A percentile compares a stretch with the other conserved stretches of the same genome.
These are phyloP conservation scores for Aspergillus nidulans DNA, from an alignment of 495 filamentous ascomycete species.

Conservation along the genomic window DNA sequence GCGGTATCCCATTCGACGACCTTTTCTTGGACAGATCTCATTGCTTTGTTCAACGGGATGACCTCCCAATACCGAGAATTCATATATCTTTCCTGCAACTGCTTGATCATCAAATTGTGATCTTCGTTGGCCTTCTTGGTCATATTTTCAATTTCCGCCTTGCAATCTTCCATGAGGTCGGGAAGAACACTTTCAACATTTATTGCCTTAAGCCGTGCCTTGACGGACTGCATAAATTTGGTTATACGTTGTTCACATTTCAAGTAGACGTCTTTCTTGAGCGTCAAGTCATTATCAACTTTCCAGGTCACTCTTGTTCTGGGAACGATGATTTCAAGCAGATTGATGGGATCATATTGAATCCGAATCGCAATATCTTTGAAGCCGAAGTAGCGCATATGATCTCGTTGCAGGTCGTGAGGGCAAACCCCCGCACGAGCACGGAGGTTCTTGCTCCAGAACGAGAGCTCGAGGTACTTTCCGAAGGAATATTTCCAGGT, in stretches of 20 bases:
- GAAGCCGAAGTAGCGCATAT: conserved; percentile 88
- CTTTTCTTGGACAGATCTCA: conserved; percentile 86
- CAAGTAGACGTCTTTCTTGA: conserved; percentile 87
- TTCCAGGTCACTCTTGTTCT: conserved; percentile 91
- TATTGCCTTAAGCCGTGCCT: conserved; percentile 76
- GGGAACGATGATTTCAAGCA: conserved; percentile 95
- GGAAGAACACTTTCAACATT: conserved; percentile 85
- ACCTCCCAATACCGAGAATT: conserved; percentile 93
- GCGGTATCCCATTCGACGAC: conserved; percentile 88
- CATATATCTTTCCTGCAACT: conserved; percentile 86
- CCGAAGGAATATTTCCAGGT: conserved; percentile 99
- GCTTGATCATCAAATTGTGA: conserved; percentile 62
- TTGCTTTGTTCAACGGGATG: conserved; percentile 82
- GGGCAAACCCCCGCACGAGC: conserved; percentile 79
- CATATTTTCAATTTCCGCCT: conserved; percentile 71
- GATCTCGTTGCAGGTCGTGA: conserved; percentile 88
- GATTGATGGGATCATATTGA: conserved; percentile 85
- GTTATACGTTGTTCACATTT: conserved; percentile 75
- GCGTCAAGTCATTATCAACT: conserved; percentile 81
- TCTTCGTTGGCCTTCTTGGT: conserved; percentile 75
- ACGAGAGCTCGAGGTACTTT: conserved; percentile 94
- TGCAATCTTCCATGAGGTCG: conserved; percentile 76
- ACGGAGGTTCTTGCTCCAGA: conserved; percentile 84
- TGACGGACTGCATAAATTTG: conserved; percentile 83
- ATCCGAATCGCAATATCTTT: conserved; percentile 79